Percentiles rank a stretch among this genome's conserved stretches.
phyloP scores from a whole-genome alignment of 768 basidiomycete genomes.

The Steccherinum ochraceum region DNA sequence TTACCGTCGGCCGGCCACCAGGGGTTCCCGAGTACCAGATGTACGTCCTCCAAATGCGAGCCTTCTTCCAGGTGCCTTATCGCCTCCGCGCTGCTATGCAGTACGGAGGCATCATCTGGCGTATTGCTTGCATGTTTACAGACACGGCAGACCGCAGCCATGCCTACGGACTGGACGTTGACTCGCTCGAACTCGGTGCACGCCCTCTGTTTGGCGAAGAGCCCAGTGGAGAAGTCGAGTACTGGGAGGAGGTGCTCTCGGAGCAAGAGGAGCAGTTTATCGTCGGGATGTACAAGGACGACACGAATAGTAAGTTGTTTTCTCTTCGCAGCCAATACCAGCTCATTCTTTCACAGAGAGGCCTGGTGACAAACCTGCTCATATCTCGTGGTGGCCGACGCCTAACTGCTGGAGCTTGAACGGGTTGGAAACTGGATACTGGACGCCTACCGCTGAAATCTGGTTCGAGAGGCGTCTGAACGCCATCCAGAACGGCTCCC shows the following conservation, averaged over 20 bases:
- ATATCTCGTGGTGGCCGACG: neutral
- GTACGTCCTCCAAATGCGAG: no score
- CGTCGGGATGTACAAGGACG: neutral
- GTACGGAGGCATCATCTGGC: neutral
- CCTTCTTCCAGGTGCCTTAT: neutral
- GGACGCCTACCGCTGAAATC: no score
- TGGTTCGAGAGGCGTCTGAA: no score
- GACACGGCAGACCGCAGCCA: no score
- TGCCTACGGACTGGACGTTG: no score
- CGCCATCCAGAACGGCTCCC: no score
- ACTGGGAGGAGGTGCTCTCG: neutral
- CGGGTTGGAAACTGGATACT: neutral
- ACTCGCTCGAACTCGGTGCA: no score
- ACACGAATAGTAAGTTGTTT: neutral
- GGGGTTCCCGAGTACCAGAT: no score
- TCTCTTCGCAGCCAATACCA: neutral
- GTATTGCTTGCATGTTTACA: no score
- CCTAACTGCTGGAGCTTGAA: neutral
- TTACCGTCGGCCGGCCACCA: no score
- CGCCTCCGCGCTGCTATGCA: neutral
- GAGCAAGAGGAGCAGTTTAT: neutral
- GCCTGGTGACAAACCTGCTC: neutral
- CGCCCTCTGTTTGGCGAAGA: no score
- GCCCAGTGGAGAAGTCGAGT: neutral
- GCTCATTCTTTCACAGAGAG: neutral